Evolutionary conservation across 352 stramenopile species (phyloP).

Genomic region (Vaucheria bursata): DNA sequence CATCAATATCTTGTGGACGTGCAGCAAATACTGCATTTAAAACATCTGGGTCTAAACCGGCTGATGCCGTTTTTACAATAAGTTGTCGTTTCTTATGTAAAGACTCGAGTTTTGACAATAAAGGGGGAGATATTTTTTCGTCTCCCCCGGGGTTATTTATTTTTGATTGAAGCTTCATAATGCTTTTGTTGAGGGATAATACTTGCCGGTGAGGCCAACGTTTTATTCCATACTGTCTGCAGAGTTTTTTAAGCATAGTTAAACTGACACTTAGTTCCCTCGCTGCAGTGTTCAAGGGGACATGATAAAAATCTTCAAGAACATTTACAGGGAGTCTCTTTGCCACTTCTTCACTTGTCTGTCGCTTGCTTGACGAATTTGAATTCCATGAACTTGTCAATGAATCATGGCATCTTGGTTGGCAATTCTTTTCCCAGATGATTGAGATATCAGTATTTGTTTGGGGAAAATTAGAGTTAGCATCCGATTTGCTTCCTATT

Average conservation of each 20-base stretch:
- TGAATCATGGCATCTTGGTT: too few species aligned
- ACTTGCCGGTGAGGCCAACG: slow-evolving; percentile 43
- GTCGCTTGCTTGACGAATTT: slow-evolving; percentile 30
- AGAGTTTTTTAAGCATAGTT: slow-evolving; percentile 45
- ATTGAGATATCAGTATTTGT: too few species aligned
- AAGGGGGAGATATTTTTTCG: slow-evolving; percentile 15
- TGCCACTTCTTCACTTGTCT: slow-evolving; percentile 41
- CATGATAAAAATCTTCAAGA: slow-evolving; percentile 38
- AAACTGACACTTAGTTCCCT: slow-evolving; percentile 37
- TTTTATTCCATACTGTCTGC: slow-evolving; percentile 38
- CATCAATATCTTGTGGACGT: slow-evolving; percentile 29
- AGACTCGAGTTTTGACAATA: slow-evolving; percentile 19
- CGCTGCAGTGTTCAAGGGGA: slow-evolving; percentile 34
- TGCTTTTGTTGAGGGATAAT: slow-evolving; percentile 41
- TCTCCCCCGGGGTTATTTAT: slow-evolving; percentile 13
- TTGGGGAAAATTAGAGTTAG: too few species aligned
- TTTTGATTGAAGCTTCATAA: slow-evolving; percentile 21
- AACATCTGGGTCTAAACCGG: slow-evolving; percentile 22
- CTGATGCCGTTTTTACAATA: slow-evolving; percentile 43
- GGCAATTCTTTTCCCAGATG: too few species aligned
- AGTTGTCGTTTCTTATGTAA: slow-evolving; percentile 18
- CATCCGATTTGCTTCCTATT: too few species aligned
- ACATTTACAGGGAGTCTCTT: slow-evolving; percentile 23
- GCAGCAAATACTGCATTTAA: slow-evolving; percentile 40
- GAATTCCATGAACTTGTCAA: too few species aligned